Base-by-base conservation (phyloP, 495 filamentous ascomycete genomes). In the Xylaria intraflava region DNA sequence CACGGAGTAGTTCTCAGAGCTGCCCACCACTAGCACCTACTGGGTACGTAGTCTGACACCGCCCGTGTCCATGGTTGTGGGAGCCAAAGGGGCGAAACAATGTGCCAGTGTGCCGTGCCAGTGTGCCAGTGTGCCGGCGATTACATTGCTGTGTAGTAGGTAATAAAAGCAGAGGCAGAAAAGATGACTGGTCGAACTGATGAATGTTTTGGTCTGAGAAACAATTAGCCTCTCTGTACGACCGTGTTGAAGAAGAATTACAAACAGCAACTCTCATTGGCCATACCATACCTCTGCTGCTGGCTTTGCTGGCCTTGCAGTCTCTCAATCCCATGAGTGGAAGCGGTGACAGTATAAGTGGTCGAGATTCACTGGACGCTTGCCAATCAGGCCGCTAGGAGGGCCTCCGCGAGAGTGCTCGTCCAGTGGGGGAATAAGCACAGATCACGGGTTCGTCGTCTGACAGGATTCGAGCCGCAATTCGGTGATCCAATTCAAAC, bases 401-500 rank as follows among this genome's bases (percentile, higher is more conserved):
- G 30, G 55, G 55, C 23, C 55, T 62, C 49, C 47, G 54, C 49
- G 55, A 56, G 59, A 49, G n/a, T 57, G 52, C 52, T 59, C 55
- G 36, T 46, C 53, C 46, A 50, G 40, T 49, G 48, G 62, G 62
- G 60, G 49, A 56, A 65, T 55, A 61, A 65, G 67, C 67, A 65
- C 63, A 64, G 61, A 66, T 65, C 67, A 69, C 49, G 59, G 44
- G 67, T 69, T 69, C 67, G 65, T 65, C 59, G 62, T 64, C 54
- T 60, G 62, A 65, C 65, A 49, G 46, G 60, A 49, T 17, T 49
- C 42, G 50, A 63, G 65, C 62, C 62, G 60, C 60, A 62, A 53
- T 24, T 26, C 20, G 45, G 27, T 41, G 39, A 36, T 57, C 46
- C 44, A 47, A 58, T 46, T 50, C 46, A 48, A 38, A 58, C 44